Evolutionary conservation across 495 filamentous ascomycete species (phyloP).

Genomic region (Elasticomyces elasticus): DNA sequence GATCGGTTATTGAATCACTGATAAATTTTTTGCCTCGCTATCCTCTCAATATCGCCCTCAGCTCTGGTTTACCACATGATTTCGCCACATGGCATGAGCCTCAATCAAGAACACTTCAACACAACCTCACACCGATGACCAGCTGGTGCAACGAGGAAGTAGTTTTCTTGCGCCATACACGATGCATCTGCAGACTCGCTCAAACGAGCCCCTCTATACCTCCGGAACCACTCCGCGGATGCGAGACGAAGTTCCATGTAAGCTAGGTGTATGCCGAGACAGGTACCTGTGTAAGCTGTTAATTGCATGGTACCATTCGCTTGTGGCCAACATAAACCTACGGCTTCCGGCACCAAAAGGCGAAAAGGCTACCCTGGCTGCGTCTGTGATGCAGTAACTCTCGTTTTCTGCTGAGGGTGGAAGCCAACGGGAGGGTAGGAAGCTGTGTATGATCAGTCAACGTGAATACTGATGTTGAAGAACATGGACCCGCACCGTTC

Average conservation of each 20-base stretch:
- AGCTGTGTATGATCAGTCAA: too few relatives aligned
- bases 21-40: too few relatives aligned
- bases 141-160: slow-evolving; percentile 25
- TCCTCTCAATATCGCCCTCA: too few relatives aligned
- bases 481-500: too few relatives aligned
- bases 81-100: too few relatives aligned
- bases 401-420: neutral
- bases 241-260: slow-evolving; percentile 26
- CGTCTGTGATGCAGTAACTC: slow-evolving; percentile 4
- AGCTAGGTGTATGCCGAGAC: slow-evolving; percentile 25
- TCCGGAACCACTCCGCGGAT: slow-evolving; percentile 21
- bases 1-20: too few relatives aligned
- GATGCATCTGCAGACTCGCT: slow-evolving; percentile 8
- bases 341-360: slow-evolving; percentile 19
- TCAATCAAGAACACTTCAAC: too few relatives aligned
- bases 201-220: slow-evolving; percentile 6
- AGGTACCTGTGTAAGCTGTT: slow-evolving; percentile 15
- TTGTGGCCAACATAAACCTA: neutral
- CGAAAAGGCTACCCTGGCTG: slow-evolving; percentile 15
- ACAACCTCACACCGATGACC: slow-evolving; percentile 22
- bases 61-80: too few relatives aligned
- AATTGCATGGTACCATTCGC: neutral
- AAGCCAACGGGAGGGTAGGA: too few relatives aligned
- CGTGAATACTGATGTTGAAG: too few relatives aligned
- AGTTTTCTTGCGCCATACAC: slow-evolving; percentile 26